Percentiles rank a stretch among this genome's conserved stretches.
phyloP scores from a whole-genome alignment of 441 rosid genomes.

The Viola pubescens region DNA sequence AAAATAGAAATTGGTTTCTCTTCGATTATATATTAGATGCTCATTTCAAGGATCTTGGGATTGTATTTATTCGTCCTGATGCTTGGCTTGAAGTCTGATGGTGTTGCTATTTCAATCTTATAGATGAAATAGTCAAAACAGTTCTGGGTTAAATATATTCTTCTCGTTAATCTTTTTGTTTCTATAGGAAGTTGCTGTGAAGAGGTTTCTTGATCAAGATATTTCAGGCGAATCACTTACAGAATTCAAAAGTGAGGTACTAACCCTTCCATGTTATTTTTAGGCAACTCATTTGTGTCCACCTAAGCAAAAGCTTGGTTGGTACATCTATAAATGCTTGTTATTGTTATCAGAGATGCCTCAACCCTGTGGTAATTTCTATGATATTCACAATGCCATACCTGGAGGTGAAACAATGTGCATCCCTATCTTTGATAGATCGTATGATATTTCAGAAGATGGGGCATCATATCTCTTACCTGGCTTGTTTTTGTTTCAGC shows the following conservation, averaged over 20 bases:
- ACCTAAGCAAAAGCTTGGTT: not conserved
- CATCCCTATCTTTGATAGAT: too few species aligned
- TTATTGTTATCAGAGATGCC: not conserved
- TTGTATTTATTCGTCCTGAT: too few species aligned
- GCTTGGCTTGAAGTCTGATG: not conserved
- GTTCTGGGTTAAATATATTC: not conserved
- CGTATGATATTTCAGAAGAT: not conserved
- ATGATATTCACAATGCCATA: not conserved
- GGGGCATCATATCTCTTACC: not conserved
- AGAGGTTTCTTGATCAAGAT: slow-evolving; percentile 95
- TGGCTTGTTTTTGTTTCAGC: not conserved
- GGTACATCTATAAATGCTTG: not conserved
- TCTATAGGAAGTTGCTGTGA: slow-evolving; percentile 93
- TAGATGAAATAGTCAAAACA: not conserved
- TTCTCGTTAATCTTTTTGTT: not conserved
- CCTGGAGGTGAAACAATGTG: not conserved
- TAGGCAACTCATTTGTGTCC: slow-evolving; percentile 1
- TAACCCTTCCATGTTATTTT: slow-evolving; percentile 11
- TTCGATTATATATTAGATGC: slow-evolving; percentile 1
- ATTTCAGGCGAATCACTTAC: slow-evolving; percentile 88
- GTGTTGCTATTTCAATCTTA: not conserved
- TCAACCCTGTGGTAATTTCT: not conserved
- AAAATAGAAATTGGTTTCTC: slow-evolving; percentile 3
- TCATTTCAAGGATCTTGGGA: not conserved
- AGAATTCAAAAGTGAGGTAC: slow-evolving; percentile 96